A percentile compares a stretch with the other conserved stretches of the same genome.
phyloP scores from a whole-genome alignment of 768 basidiomycete species.

The Psilocybe azurescens region DNA sequence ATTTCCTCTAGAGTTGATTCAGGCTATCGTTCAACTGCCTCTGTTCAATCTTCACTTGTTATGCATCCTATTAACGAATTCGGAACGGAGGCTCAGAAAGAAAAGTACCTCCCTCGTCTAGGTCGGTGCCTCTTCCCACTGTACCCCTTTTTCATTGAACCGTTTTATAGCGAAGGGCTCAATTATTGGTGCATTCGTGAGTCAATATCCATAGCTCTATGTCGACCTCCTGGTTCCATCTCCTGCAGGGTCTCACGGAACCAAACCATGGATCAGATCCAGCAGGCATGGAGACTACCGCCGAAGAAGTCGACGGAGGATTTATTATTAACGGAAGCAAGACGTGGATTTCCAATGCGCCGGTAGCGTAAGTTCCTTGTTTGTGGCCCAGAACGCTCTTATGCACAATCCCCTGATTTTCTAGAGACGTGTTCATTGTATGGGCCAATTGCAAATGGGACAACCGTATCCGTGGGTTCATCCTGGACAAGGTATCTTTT shows the following conservation, averaged over 20 bases:
- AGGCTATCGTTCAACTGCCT: slow-evolving; percentile 93
- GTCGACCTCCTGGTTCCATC: background rate
- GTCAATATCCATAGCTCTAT: slow-evolving; percentile 31
- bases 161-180: slow-evolving; percentile 73
- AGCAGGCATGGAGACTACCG: slow-evolving; percentile 95
- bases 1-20: slow-evolving; percentile 78
- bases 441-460: slow-evolving; percentile 99
- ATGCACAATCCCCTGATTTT: slow-evolving; percentile 17
- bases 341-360: slow-evolving; percentile 97
- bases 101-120: slow-evolving; percentile 85
- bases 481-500: slow-evolving; percentile 79
- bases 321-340: slow-evolving; percentile 91
- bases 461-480: slow-evolving; percentile 85
- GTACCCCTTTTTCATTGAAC: background rate
- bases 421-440: slow-evolving; percentile 85
- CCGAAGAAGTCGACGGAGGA: slow-evolving; percentile 83
- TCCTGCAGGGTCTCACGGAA: slow-evolving; percentile 85
- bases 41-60: slow-evolving; percentile 94
- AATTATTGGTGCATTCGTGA: slow-evolving; percentile 89
- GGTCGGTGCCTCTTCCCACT: slow-evolving; percentile 44
- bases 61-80: slow-evolving; percentile 96
- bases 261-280: slow-evolving; percentile 98
- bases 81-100: slow-evolving; percentile 88
- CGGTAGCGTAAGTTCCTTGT: slow-evolving; percentile 70
- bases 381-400: background rate